phyloP scores from a whole-genome alignment of 495 filamentous ascomycete genomes.

The Ascobolus immersus region DNA sequence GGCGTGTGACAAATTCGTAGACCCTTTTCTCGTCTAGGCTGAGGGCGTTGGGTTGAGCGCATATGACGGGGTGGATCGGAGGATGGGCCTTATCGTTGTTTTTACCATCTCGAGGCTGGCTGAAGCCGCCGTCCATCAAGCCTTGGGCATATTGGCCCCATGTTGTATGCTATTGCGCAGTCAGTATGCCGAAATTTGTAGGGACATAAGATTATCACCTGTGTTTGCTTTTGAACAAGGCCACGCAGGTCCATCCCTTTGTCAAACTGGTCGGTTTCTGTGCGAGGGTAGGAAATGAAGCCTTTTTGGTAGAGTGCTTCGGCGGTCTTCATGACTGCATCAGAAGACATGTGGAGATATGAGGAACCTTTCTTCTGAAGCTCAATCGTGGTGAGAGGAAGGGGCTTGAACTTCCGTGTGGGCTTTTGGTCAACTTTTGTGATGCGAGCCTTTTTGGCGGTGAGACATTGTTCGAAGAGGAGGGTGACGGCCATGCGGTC shows the following conservation, averaged over 20 bases:
- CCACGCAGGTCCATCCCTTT: slow-evolving; percentile 60
- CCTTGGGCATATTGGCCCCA: slow-evolving; percentile 7
- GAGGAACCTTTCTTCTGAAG: slow-evolving; percentile 85
- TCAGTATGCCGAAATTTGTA: neutral
- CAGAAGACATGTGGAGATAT: slow-evolving; percentile 63
- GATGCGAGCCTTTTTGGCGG: slow-evolving; percentile 52
- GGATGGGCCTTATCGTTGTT: slow-evolving; percentile 94
- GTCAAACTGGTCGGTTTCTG: slow-evolving; percentile 92
- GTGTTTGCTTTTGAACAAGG: slow-evolving; percentile 61
- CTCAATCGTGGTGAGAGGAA: slow-evolving; percentile 91
- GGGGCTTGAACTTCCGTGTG: slow-evolving; percentile 70
- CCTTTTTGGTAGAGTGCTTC: slow-evolving; percentile 82
- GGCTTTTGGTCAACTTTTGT: slow-evolving; percentile 66
- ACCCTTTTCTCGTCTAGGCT: slow-evolving; percentile 42
- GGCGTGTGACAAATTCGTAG: slow-evolving; percentile 82
- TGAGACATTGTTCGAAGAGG: slow-evolving; percentile 61
- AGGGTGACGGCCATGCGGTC: slow-evolving; percentile 60
- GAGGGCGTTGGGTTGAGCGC: slow-evolving; percentile 36
- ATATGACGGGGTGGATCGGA: slow-evolving; percentile 80
- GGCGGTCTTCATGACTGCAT: slow-evolving; percentile 65
- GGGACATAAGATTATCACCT: slow-evolving; percentile 17
- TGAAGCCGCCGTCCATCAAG: slow-evolving; percentile 54
- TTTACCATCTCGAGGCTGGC: slow-evolving; percentile 51
- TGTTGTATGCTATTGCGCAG: neutral
- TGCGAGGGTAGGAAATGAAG: slow-evolving; percentile 90